phyloP scores from a whole-genome alignment of 768 basidiomycete species.

The Serendipita vermifera region DNA sequence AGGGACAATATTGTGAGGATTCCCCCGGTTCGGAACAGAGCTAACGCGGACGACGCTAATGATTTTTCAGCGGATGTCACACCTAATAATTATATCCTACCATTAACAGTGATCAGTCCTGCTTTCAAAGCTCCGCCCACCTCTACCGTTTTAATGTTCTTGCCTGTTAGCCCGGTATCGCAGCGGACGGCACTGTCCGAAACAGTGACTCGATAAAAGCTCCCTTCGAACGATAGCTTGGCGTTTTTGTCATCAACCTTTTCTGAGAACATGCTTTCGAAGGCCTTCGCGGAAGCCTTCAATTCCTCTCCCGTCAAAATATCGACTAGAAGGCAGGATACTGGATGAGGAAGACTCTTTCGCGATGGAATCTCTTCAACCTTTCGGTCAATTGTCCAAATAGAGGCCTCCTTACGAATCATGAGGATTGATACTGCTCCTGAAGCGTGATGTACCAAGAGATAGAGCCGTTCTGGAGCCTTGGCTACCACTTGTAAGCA shows the following conservation, averaged over 20 bases:
- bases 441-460: background rate
- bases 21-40: background rate
- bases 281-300: background rate
- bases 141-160: background rate
- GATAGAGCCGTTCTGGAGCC: background rate
- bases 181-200: background rate
- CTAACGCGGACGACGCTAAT: background rate
- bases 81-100: no score
- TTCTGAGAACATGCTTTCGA: background rate
- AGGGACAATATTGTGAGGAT: background rate
- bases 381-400: background rate
- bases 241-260: background rate
- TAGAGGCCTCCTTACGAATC: background rate
- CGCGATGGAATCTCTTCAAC: background rate
- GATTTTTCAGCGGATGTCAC: no score
- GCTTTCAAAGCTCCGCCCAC: background rate
- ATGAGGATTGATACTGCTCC: background rate
- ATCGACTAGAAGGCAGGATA: background rate
- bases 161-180: background rate
- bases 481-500: background rate
- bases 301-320: conserved; percentile 3
- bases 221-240: background rate
- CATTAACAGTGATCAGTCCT: background rate
- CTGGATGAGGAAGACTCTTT: background rate
- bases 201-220: conserved; percentile 5